A percentile compares a stretch with the other conserved stretches of the same genome.
These are phyloP conservation scores for Dactylella cylindrospora DNA, from an alignment of 2,329 filamentous ascomycete species.

Conservation along the genomic window DNA sequence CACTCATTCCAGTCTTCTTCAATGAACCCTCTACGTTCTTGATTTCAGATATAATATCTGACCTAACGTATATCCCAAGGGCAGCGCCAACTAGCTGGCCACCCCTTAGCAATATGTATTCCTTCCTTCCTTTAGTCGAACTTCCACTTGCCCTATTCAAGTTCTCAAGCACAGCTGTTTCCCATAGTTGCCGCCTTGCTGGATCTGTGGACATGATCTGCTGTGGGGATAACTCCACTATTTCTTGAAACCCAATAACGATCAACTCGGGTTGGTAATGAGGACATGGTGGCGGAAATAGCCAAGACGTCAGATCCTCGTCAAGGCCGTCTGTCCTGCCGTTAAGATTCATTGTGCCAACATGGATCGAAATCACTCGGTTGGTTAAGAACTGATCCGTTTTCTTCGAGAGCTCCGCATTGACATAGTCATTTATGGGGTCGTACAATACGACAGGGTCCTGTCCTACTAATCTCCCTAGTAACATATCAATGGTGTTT, in stretches of 20 bases:
- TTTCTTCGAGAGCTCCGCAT: slow-evolving; percentile 68
- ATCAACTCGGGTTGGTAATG: slow-evolving; percentile 76
- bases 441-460: slow-evolving; percentile 42
- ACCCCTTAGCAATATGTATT: slow-evolving; percentile 85
- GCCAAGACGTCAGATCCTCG: slow-evolving; percentile 80
- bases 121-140: slow-evolving; percentile 60
- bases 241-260: slow-evolving; percentile 93
- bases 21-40: slow-evolving; percentile 96
- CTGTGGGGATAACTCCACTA: slow-evolving; percentile 94
- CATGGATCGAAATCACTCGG: slow-evolving; percentile 62
- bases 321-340: slow-evolving; percentile 76
- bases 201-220: slow-evolving; percentile 99
- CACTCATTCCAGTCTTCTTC: slow-evolving; percentile 93
- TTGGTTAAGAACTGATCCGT: slow-evolving; percentile 45
- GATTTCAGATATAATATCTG: slow-evolving; percentile 73
- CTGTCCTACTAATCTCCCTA: slow-evolving; percentile 52
- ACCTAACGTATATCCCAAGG: slow-evolving; percentile 84
- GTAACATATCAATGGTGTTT: slow-evolving; percentile 88
- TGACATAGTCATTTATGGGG: slow-evolving; percentile 91
- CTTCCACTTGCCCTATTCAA: slow-evolving; percentile 69
- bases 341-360: slow-evolving; percentile 93
- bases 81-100: slow-evolving; percentile 94
- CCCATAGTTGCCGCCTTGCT: slow-evolving; percentile 79
- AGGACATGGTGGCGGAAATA: slow-evolving; percentile 68
- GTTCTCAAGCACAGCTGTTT: slow-evolving; percentile 73